Base-by-base conservation (phyloP, 2,329 filamentous ascomycete genomes). In the Trichoderma lentiforme region DNA sequence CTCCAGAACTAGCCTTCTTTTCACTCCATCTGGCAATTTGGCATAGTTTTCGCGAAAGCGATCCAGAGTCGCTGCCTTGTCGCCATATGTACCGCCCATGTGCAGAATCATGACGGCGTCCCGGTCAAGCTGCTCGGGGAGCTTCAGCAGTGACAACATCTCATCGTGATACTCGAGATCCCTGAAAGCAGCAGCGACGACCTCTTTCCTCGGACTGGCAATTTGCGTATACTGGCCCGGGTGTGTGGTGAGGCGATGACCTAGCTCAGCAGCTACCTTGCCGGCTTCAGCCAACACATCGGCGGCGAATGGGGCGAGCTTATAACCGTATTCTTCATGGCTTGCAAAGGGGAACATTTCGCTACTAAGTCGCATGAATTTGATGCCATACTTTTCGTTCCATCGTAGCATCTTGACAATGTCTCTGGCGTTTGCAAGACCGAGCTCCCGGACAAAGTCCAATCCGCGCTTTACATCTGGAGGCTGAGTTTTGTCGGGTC, bases 281-380 rank as follows among this genome's bases (percentile, higher is more conserved):
- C 95, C 95, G 8, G 89, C 93, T 75, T 95, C 91, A 3, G 88
- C 91, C 11, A 98, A 84, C 0, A 88, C 90, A 15, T 94, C 91
- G 0, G 92, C 89, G 0, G 95, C 95, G 79, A 98, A 98, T 0
- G 93, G 91, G 0, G 90, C 91, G 14, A 98, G 86, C 75, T 89
- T 92, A 81, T 98, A 98, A 0, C 95, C 95, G 75, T 97, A 92
- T 73, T 93, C 92, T 28, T 88, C 87, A 77, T 98, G 95, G 74
- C 93, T 97, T 2, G 95, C 95, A 80, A 98, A 98, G 0, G 95
- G 95, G 75, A 98, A 98, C 93, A 98, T 98, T 76, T 98, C 95
- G 70, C 93, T 97, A 76, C 93, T 97, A 24, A 98, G 85, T 1
- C 95, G 89, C 88, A 98, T 89, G 80, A 98, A 98, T 76, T 90